Base-by-base conservation (phyloP, 768 basidiomycete species). In the Vararia minispora region DNA sequence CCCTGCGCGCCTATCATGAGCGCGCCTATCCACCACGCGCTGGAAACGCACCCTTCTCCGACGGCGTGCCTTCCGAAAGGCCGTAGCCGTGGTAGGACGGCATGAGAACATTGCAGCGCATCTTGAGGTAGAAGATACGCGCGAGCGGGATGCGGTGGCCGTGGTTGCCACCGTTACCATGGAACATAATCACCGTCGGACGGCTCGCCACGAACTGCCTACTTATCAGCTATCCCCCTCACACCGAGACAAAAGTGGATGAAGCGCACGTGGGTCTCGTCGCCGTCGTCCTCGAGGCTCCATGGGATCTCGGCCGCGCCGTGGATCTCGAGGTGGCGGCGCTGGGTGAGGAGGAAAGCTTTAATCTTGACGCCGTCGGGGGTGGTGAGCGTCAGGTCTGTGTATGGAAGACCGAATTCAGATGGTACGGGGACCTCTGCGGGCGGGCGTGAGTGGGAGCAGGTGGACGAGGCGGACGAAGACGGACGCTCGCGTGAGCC, bases 61-160 rank as follows among this genome's bases (percentile, higher is more conserved):
- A 87, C 1, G 91, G 87, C 1, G 70, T 69, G 2, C 94, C 94
- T 48, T 91, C 84, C 0, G 87, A 91, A 20, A 64, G 69, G 3
- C 92, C 94, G 52, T 98, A 98, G 84, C 91, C 91, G 52, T 94
- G 65, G 54, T 99, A 99, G 33, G 85, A 90, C 42, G 94, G 62
- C 81, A 97, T 89, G 28, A 98, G 63, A 3, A 95, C 89, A 53
- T 98, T 97, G 57, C 90, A 95, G 12, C 86, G 69, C 75, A 89
- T 78, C 52, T 75, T 74, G 33, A 74, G 59, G 52, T 72, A 86
- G 54, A 97, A 94, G 24, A 88, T 71, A 35, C 72, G 71, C 0
- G 85, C 92, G 20, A 95, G 64, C 2, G 91, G 94, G 53, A 97
- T 72, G 18, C 94, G 73, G 53, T 98, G 94, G 1, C 94, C 92